Evolutionary conservation across 257 asterid genomes (phyloP).

Genomic region (Ocimum tenuiflorum): DNA sequence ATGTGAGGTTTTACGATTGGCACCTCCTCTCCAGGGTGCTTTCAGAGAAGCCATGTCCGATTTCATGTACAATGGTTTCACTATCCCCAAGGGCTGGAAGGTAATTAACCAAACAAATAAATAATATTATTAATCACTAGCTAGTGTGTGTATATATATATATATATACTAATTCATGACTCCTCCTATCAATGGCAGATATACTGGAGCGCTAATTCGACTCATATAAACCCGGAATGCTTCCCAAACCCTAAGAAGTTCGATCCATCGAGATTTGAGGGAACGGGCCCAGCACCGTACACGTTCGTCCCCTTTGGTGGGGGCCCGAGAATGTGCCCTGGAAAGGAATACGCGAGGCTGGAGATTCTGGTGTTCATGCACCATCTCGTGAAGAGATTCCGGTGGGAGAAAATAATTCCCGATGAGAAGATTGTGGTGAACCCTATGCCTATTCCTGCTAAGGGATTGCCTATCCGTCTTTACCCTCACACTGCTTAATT

Average conservation of each 20-base stretch:
- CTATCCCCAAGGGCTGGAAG: slow-evolving; percentile 61
- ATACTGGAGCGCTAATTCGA: slow-evolving; percentile 47
- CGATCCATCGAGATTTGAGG: slow-evolving; percentile 40
- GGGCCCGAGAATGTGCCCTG: no score
- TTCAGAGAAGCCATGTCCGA: slow-evolving; percentile 45
- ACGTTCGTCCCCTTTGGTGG: slow-evolving; percentile 44
- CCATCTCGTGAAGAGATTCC: slow-evolving; percentile 34
- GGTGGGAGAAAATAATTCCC: slow-evolving; percentile 28
- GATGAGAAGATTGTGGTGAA: slow-evolving; percentile 39
- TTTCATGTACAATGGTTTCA: slow-evolving; percentile 46
- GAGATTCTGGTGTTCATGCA: slow-evolving; percentile 46
- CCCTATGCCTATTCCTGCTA: slow-evolving; percentile 45
- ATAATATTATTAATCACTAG: no score
- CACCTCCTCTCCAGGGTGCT: slow-evolving; percentile 53
- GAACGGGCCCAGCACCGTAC: slow-evolving; percentile 37
- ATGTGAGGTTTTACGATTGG: no score
- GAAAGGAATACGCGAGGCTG: no score
- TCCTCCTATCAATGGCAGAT: slow-evolving; percentile 26
- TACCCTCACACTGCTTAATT: slow-evolving; percentile 18
- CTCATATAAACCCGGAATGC: slow-evolving; percentile 28
- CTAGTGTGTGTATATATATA: no score
- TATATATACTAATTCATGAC: no score
- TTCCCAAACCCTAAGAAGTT: slow-evolving; percentile 32
- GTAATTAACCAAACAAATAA: background rate
- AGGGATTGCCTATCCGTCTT: slow-evolving; percentile 40